Percentiles rank a stretch among this genome's conserved stretches.
Conservation (phyloP, 148 eudicot genomes). For the Gaultheria prostrata region DNA sequence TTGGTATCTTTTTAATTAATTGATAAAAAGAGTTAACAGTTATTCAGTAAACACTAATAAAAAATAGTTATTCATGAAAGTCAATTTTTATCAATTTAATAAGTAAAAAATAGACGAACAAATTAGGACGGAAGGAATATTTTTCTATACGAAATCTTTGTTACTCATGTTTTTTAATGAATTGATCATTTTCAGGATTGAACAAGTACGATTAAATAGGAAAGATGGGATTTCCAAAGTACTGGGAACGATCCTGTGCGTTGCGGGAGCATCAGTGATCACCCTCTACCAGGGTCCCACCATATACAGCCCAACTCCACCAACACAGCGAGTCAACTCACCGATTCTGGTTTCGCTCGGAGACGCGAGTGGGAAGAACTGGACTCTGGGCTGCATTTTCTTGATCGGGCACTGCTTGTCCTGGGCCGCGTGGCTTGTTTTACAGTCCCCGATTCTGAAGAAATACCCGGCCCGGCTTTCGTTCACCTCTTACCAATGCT, state of each 20-base stretch:
- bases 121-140: too few species aligned
- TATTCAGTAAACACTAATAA: too few species aligned
- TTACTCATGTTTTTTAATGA: neutral
- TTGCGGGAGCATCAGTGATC: constrained; percentile 83
- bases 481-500: constrained; percentile 90
- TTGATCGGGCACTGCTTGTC: constrained; percentile 93
- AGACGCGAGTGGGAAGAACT: constrained; percentile 75
- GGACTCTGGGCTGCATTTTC: constrained; percentile 91
- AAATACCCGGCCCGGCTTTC: constrained; percentile 95
- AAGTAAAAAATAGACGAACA: neutral
- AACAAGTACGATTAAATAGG: constrained; percentile 69
- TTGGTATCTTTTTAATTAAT: too few species aligned
- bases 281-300: constrained; percentile 91
- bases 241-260: constrained; percentile 64
- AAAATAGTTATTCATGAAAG: neutral
- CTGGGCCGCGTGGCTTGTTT: constrained; percentile 96
- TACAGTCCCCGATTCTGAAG: constrained; percentile 83
- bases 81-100: too few species aligned
- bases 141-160: too few species aligned
- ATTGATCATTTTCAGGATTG: constrained; percentile 53
- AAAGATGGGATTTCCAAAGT: constrained; percentile 83
- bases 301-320: constrained; percentile 72
- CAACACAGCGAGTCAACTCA: constrained; percentile 31
- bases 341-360: constrained; percentile 51
- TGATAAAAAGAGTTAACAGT: too few species aligned